Base-by-base conservation (phyloP, 257 asterid species). In the Parsonsia alboflavescens region DNA sequence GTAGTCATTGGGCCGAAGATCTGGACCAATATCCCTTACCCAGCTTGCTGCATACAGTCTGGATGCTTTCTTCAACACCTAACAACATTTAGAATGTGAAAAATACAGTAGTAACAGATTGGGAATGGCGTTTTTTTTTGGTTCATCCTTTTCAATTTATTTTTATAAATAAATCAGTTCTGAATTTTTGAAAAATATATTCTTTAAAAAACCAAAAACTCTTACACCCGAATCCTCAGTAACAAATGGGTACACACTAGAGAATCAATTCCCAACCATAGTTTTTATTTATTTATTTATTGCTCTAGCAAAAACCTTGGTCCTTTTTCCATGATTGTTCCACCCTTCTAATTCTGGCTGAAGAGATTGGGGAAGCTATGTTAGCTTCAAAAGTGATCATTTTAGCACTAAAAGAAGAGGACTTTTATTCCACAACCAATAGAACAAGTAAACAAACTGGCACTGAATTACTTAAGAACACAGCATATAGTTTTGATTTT, bases 11-110 rank as follows among this genome's bases (percentile, higher is more conserved):
- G 99, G 99, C 73, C 96, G 86, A 73, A 92, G 95, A 52, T 92
- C 97, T 15, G 97, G 98, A 76, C 97, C 97, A 63, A 92, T 92
- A 72, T 92, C 98, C 83, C 99, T 83, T 26, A 88, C 93, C 99
- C 98, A 92, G 81, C 98, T 92, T 42, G 93, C 97, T n/a, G 77
- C 89, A 76, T 95, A 92, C 10, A 90, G 89, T 73, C 96, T 83
- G 58, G 87, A 86, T 10, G 98, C 96, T 86, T 90, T 91, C 87
- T 92, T 92, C 83, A 95, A 75, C 77, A 90, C 89, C 98, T 93
- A 80, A 70, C 21, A 71, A 58, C 67, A 58, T 71, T 33, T 22
- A 33, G 62, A 74, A 80, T 9, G 36, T 17, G 57, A 65, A 65
- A 36, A 33, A 11, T 57, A 57, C 16, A 8, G 63, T 22, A 57